phyloP scores from a whole-genome alignment of 1,284 basidiomycete genomes.

The Gymnopus androsaceus region DNA sequence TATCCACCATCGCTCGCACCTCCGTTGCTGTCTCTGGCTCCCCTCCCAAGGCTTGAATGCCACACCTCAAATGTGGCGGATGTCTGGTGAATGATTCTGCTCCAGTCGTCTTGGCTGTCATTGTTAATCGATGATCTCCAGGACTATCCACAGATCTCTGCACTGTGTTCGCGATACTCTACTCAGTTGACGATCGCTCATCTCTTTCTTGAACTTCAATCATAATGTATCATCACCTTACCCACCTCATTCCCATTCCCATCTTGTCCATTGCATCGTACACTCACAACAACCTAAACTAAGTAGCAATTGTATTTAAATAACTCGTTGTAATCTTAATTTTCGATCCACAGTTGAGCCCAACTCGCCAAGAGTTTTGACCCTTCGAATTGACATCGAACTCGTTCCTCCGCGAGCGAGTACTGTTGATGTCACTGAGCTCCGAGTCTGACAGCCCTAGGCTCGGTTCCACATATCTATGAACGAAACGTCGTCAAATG shows the following conservation, averaged over 20 bases:
- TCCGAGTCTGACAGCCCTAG: no score
- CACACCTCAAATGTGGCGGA: slow-evolving; percentile 40
- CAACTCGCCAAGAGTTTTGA: no score
- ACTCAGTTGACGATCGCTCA: neutral
- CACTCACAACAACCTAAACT: neutral
- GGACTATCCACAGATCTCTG: neutral
- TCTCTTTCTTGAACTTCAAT: neutral
- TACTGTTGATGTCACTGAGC: no score
- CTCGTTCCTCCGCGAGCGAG: no score
- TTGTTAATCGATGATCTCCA: neutral
- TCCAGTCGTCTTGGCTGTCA: neutral
- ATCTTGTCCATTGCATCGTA: neutral
- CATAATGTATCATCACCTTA: neutral
- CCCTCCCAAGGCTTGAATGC: slow-evolving; percentile 44
- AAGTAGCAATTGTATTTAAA: neutral
- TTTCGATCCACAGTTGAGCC: neutral
- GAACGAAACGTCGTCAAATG: no score
- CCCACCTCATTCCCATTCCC: neutral
- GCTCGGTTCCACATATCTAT: no score
- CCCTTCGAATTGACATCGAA: no score
- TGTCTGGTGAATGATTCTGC: slow-evolving; percentile 18
- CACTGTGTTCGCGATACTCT: no score
- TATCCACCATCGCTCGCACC: slow-evolving; percentile 79
- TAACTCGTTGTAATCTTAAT: neutral
- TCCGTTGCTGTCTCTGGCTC: slow-evolving; percentile 73